Evolutionary conservation across 352 stramenopile species (phyloP).

Genomic region (Phytophthora fragariaefolia): DNA sequence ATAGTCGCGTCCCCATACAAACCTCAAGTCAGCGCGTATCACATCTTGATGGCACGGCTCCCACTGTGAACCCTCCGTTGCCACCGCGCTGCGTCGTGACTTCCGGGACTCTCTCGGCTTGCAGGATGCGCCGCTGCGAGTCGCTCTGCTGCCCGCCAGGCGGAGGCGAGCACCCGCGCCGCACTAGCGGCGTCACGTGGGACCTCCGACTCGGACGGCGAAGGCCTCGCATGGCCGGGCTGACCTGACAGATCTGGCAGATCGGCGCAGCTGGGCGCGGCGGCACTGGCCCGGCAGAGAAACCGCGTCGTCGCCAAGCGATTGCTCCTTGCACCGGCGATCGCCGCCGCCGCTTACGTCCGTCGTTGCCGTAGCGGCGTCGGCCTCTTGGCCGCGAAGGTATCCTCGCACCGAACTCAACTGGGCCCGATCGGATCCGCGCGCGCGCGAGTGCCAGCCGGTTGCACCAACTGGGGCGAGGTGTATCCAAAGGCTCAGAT

Average conservation of each 20-base stretch:
- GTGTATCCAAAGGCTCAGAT: slow-evolving; percentile 48
- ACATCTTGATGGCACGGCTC: slow-evolving; percentile 30
- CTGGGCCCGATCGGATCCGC: slow-evolving; percentile 18
- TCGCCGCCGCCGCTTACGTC: background rate
- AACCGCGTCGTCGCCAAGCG: background rate
- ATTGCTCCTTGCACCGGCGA: background rate
- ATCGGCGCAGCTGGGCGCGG: slow-evolving; percentile 26
- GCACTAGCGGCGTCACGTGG: slow-evolving; percentile 23
- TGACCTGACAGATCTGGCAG: slow-evolving; percentile 25
- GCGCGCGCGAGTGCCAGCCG: slow-evolving; percentile 22
- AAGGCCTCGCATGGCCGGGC: background rate
- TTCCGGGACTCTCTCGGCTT: slow-evolving; percentile 4
- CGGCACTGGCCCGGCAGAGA: slow-evolving; percentile 14
- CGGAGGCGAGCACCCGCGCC: background rate
- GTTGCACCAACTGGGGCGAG: slow-evolving; percentile 24
- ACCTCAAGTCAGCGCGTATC: background rate
- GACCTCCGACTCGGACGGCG: slow-evolving; percentile 12
- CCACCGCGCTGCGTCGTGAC: slow-evolving; percentile 5
- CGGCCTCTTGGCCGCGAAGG: slow-evolving; percentile 4
- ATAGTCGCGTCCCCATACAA: too few species aligned
- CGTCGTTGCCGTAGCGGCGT: background rate
- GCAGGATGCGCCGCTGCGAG: too few species aligned
- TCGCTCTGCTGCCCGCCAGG: too few species aligned
- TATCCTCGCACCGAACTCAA: slow-evolving; percentile 21
- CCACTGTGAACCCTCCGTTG: slow-evolving; percentile 8